These are phyloP conservation scores for Gypsophila paniculata DNA, from an alignment of 179 eudicot genomes.

Conservation along the genomic window DNA sequence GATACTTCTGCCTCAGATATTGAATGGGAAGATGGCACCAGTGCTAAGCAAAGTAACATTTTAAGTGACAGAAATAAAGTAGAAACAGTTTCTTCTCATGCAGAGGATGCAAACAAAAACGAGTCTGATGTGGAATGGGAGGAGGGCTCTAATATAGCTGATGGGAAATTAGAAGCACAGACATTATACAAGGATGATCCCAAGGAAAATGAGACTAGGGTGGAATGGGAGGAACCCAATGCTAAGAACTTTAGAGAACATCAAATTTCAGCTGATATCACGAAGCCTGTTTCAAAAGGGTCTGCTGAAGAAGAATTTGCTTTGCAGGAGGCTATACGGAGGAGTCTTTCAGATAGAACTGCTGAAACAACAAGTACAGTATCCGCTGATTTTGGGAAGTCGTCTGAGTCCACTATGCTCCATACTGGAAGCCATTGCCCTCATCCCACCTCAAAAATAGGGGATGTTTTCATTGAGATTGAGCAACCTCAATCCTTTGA, in stretches of 20 bases:
- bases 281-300: slow-evolving; percentile 50
- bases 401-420: slow-evolving; percentile 19
- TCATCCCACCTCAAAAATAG: slow-evolving; percentile 26
- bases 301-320: slow-evolving; percentile 70
- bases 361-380: slow-evolving; percentile 26
- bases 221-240: slow-evolving; percentile 57
- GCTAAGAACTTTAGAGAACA: slow-evolving; percentile 29
- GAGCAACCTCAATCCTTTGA: slow-evolving; percentile 22
- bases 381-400: slow-evolving; percentile 28
- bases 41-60: slow-evolving; percentile 26
- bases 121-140: slow-evolving; percentile 42
- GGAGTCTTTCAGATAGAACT: slow-evolving; percentile 58
- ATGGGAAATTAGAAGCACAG: slow-evolving; percentile 22
- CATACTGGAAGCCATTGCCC: slow-evolving; percentile 29
- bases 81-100: slow-evolving; percentile 21
- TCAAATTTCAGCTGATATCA: slow-evolving; percentile 26
- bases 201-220: slow-evolving; percentile 38
- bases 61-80: slow-evolving; percentile 13
- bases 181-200: slow-evolving; percentile 23
- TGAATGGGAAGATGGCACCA: slow-evolving; percentile 73
- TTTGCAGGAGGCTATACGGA: slow-evolving; percentile 75
- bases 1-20: slow-evolving; percentile 49
- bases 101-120: slow-evolving; percentile 26
- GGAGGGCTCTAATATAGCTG: slow-evolving; percentile 12
- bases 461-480: slow-evolving; percentile 18